Percentiles rank a stretch among this genome's conserved stretches.
phyloP scores from a whole-genome alignment of 2,329 filamentous ascomycete genomes.

The Aspergillus nomiae region DNA sequence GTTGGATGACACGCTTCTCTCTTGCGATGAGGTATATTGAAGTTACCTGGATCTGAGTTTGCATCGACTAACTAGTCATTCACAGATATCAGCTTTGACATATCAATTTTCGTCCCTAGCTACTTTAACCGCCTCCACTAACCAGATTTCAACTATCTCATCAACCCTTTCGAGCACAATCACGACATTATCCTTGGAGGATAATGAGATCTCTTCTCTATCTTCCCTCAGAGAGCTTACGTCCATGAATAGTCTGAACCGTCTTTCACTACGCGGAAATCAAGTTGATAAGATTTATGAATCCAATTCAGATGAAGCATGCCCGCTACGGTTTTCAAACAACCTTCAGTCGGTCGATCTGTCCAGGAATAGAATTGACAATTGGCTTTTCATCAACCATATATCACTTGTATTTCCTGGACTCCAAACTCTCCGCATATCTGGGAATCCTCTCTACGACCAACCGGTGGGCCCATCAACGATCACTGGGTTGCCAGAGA shows the following conservation, averaged over 20 bases:
- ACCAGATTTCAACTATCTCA: conserved; percentile 36
- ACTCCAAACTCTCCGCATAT: conserved; percentile 73
- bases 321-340: conserved; percentile 53
- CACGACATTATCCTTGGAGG: conserved; percentile 52
- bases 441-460: conserved; percentile 82
- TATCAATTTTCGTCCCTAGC: conserved; percentile 38
- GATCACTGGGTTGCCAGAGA: conserved; percentile 44
- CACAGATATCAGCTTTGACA: conserved; percentile 38
- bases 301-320: conserved; percentile 26
- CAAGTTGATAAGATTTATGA: conserved; percentile 57
- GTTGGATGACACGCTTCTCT: conserved; percentile 67
- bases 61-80: conserved; percentile 14
- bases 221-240: conserved; percentile 50
- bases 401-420: conserved; percentile 71
- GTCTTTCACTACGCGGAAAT: conserved; percentile 72
- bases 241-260: conserved; percentile 53
- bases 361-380: conserved; percentile 68
- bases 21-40: conserved; percentile 64
- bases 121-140: conserved; percentile 38
- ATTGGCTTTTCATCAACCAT: conserved; percentile 74
- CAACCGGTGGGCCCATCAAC: conserved; percentile 37
- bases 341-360: conserved; percentile 69
- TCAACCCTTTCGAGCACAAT: conserved; percentile 38
- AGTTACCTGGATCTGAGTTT: neutral
- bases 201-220: conserved; percentile 45